These are phyloP conservation scores for Coemansia sp. DNA, from an alignment of 192 early-diverging fungal species.

Conservation along the genomic window DNA sequence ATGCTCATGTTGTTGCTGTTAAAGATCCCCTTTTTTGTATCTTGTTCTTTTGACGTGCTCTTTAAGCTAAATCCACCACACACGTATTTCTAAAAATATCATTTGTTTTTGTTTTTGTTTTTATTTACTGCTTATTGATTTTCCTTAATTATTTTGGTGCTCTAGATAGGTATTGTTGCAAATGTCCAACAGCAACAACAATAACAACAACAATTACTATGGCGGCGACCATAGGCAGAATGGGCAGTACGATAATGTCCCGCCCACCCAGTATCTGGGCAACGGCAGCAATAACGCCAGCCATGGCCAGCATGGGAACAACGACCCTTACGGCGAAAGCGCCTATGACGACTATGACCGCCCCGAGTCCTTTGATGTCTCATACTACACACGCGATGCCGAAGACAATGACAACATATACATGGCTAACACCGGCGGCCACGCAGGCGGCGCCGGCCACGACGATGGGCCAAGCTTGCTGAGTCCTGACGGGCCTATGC, in stretches of 20 bases:
- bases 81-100: neutral
- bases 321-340: conserved; percentile 54
- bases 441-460: conserved; percentile 15
- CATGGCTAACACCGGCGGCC: conserved; percentile 19
- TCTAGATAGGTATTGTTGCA: conserved; percentile 4
- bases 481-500: conserved; percentile 53
- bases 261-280: conserved; percentile 55
- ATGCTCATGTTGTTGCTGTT: neutral
- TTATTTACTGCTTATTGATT: neutral
- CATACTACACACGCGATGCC: conserved; percentile 56
- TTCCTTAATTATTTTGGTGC: neutral
- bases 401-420: conserved; percentile 50
- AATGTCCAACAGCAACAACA: conserved; percentile 30
- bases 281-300: conserved; percentile 25
- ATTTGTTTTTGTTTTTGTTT: conserved; percentile 4
- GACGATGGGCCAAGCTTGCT: conserved; percentile 47
- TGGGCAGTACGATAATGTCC: conserved; percentile 47
- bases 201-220: conserved; percentile 26
- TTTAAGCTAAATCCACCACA: too few species aligned
- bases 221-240: conserved; percentile 24
- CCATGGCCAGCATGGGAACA: conserved; percentile 30
- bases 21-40: too few species aligned
- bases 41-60: too few species aligned
- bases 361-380: conserved; percentile 60
- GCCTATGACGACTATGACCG: conserved; percentile 50